Conservation (phyloP, 805 yeast genomes). For the Yamadazyma paraphyllophila region DNA sequence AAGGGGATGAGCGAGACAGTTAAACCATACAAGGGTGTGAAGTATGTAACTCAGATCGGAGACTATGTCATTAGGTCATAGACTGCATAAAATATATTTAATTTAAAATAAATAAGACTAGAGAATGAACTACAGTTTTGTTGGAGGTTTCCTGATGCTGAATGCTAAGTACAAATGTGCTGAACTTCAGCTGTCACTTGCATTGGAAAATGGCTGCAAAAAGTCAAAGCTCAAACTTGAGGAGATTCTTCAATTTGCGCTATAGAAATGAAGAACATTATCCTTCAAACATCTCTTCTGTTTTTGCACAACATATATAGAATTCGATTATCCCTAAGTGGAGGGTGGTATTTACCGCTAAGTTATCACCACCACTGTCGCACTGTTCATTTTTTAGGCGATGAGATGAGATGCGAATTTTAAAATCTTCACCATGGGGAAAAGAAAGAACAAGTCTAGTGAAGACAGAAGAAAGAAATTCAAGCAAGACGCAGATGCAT, state of each 20-base stretch:
- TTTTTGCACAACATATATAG: no score
- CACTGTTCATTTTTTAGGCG: background rate
- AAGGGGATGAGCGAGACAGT: constrained; percentile 58
- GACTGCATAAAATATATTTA: background rate
- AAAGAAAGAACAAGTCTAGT: constrained; percentile 27
- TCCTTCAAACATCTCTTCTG: no score
- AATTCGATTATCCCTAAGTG: no score
- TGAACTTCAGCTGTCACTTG: no score
- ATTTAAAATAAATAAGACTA: background rate
- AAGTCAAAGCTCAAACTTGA: no score
- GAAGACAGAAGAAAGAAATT: constrained; percentile 36
- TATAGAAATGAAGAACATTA: no score
- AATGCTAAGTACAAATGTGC: no score
- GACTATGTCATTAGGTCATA: constrained; percentile 49
- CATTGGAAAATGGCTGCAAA: no score
- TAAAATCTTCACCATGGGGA: constrained; percentile 24
- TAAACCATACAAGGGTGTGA: constrained; percentile 89
- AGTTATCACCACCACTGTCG: background rate
- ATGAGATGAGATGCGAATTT: constrained; percentile 5
- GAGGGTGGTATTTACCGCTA: background rate
- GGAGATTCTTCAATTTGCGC: no score
- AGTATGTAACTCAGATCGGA: constrained; percentile 67
- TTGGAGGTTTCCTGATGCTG: no score
- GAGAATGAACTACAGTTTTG: no score
- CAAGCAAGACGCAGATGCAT: constrained; percentile 41